Percentiles rank a stretch among this genome's conserved stretches.
These are phyloP conservation scores for Leishmania gerbilli DNA, from an alignment of 208 protist genomes.

Conservation along the genomic window DNA sequence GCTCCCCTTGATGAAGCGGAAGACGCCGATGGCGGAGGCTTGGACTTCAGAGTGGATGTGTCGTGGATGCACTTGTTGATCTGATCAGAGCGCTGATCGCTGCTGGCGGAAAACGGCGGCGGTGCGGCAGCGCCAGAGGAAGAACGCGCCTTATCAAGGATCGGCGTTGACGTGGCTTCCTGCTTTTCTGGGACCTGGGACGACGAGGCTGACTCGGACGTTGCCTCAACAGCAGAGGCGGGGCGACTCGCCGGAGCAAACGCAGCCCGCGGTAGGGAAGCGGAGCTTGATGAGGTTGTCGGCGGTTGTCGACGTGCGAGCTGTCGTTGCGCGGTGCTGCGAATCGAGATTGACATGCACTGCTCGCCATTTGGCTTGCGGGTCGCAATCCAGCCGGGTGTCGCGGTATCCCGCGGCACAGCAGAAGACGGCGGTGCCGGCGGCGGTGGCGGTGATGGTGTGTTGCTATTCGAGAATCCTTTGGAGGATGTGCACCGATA, in stretches of 20 bases:
- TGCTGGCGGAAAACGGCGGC: not conserved
- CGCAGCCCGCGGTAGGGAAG: not conserved
- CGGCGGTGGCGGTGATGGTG: not conserved
- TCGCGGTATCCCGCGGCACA: not conserved
- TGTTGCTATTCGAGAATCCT: not conserved
- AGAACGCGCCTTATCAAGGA: not conserved
- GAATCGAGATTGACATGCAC: slow-evolving; percentile 76
- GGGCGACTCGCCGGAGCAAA: not conserved
- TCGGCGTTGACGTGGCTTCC: not conserved
- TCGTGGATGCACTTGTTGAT: not conserved
- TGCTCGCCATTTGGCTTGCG: slow-evolving; percentile 29
- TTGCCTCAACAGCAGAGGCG: not conserved
- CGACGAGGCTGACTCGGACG: not conserved
- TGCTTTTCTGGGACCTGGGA: not conserved
- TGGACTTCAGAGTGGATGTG: not conserved
- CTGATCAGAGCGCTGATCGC: not conserved
- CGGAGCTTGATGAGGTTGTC: not conserved
- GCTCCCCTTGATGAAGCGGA: not conserved
- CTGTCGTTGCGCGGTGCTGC: slow-evolving; percentile 36
- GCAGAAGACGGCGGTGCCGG: slow-evolving; percentile 1
- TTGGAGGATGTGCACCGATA: slow-evolving; percentile 2
- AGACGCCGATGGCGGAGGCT: not conserved
- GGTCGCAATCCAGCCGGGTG: slow-evolving; percentile 19
- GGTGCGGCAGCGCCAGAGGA: not conserved
- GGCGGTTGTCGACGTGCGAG: slow-evolving; percentile 15